Evolutionary conservation across 768 basidiomycete species (phyloP), one percentile per base, ranked within the genome.

Genomic region (Clitopilus hobsonii): DNA sequence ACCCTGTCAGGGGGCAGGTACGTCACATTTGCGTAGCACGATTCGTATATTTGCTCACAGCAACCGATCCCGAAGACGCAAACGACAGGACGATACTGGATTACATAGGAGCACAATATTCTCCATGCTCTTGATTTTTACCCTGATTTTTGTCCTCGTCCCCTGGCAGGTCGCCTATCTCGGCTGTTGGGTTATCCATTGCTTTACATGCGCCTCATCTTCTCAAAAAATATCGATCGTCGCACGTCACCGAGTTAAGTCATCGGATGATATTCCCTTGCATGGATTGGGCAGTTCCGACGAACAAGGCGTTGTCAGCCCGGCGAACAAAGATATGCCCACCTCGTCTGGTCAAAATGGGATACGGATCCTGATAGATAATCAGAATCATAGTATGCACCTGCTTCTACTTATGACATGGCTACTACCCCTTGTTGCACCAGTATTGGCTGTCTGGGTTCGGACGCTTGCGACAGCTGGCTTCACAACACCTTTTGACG

Each of bases 111-210:
- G 75, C 61, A 82, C 80, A 2, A 25, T 86, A 23, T 38, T 84
- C 5, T 88, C 88, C 5, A 80, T 92, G 67, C 59, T 65, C 6
- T 49, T 87, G 18, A 78, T 94, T 28, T 76, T 86, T 51, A 58
- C 79, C 14, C 70, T 86, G n/a, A 85, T 94, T 32, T 80, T 87
- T 56, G 59, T 90, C 32, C 71, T 94, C 52, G 75, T 95, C n/a
- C 94, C 94, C 0, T 93, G 91, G 84, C 94, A 97, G 69, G 89
- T 95, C 8, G 93, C 89, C 4, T 94, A 89, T 69, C 77, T 96
- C 22, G 86, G 90, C 18, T 85, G 85, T 60, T 91, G 91, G 85
- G 56, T 86, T n/a, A 82, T 89, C 51, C 91, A 93, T 56, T 71
- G 91, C 45, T 73, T 81, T 61, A 86, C 83, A 30, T 91, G 88